Conservation (phyloP, 352 stramenopile genomes). For the Phytophthora litchii region DNA sequence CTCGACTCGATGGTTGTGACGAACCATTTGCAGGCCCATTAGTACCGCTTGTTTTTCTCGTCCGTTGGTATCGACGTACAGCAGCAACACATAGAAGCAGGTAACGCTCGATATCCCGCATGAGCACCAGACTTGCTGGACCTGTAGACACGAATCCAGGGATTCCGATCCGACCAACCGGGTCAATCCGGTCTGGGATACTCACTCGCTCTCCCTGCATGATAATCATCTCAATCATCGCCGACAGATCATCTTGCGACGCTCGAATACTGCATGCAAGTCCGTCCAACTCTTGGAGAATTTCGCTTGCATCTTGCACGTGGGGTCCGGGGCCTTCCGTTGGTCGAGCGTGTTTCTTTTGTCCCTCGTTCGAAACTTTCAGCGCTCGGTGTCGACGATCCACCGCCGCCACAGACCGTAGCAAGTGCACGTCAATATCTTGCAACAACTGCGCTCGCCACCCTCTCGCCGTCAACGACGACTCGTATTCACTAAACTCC, state of each 20-base stretch:
- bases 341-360: slow-evolving; percentile 16
- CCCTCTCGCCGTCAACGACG: slow-evolving; percentile 28
- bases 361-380: slow-evolving; percentile 2
- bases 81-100: slow-evolving; percentile 36
- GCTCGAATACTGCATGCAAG: slow-evolving; percentile 31
- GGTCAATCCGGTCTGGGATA: slow-evolving; percentile 34
- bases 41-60: slow-evolving; percentile 9
- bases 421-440: slow-evolving; percentile 39
- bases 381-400: slow-evolving; percentile 24
- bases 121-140: slow-evolving; percentile 19
- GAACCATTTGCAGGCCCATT: slow-evolving; percentile 2
- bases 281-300: slow-evolving; percentile 31
- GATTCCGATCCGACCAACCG: slow-evolving; percentile 28
- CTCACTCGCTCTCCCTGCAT: slow-evolving; percentile 20
- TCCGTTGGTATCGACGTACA: slow-evolving; percentile 36
- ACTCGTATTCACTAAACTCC: slow-evolving; percentile 33
- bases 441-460: slow-evolving; percentile 37
- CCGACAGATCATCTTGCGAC: slow-evolving; percentile 34
- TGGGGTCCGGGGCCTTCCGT: slow-evolving; percentile 28
- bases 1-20: not conserved
- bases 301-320: slow-evolving; percentile 26
- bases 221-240: slow-evolving; percentile 32
- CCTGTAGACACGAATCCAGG: slow-evolving; percentile 35
- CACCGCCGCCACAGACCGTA: slow-evolving; percentile 28
- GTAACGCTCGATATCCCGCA: slow-evolving; percentile 39